These are phyloP conservation scores for Cornus suecica DNA, from an alignment of 148 eudicot genomes.

Conservation along the genomic window DNA sequence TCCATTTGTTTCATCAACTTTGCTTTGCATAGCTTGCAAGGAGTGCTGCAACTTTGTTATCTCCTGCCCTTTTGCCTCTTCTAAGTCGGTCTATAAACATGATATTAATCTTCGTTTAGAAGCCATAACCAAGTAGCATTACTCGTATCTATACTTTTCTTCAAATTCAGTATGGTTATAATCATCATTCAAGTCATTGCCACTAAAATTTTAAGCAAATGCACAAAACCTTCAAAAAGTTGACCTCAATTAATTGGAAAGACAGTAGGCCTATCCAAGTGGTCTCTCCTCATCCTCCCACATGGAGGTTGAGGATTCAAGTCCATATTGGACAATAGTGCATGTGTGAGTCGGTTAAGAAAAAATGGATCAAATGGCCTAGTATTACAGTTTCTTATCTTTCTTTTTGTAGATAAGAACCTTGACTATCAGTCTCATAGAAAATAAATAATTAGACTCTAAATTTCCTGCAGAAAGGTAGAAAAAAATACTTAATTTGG, in stretches of 20 bases:
- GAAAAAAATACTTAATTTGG: not conserved
- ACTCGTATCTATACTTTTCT: too few relatives aligned
- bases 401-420: too few relatives aligned
- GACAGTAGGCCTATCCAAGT: too few relatives aligned
- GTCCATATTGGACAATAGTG: too few relatives aligned
- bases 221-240: not conserved
- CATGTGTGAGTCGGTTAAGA: too few relatives aligned
- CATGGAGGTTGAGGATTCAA: too few relatives aligned
- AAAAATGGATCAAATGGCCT: not conserved
- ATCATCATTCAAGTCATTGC: conserved; percentile 3
- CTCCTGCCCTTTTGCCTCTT: conserved; percentile 78
- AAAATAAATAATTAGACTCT: conserved; percentile 3
- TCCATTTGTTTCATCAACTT: conserved; percentile 57
- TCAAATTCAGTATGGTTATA: too few relatives aligned
- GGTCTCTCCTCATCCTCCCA: too few relatives aligned
- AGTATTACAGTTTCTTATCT: too few relatives aligned
- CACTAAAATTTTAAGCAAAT: not conserved
- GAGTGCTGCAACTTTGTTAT: conserved; percentile 62
- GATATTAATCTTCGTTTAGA: conserved; percentile 3
- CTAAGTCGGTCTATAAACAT: conserved; percentile 69
- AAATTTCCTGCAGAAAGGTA: conserved; percentile 1
- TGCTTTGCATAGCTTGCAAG: conserved; percentile 60
- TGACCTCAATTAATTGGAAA: not conserved
- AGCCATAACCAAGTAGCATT: not conserved
- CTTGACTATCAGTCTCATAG: not conserved